phyloP scores from a whole-genome alignment of 495 filamentous ascomycete species.

The Trichodelitschia bisporula region DNA sequence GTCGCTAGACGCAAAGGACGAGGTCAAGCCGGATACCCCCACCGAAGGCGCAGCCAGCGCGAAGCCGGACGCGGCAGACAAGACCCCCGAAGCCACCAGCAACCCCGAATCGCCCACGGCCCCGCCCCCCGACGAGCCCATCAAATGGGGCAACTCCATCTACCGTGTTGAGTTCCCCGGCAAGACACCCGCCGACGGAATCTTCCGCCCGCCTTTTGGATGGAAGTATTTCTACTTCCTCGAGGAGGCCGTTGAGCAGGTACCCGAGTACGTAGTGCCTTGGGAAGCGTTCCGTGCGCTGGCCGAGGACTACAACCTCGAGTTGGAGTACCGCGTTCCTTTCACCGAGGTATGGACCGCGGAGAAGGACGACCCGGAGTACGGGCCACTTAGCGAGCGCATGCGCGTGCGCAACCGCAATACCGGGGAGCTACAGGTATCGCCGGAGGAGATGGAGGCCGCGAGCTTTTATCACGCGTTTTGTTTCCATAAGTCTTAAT shows the following conservation, averaged over 20 bases:
- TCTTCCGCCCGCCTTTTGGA: conserved; percentile 84
- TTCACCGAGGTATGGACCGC: conserved; percentile 81
- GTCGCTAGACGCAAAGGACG: conserved; percentile 5
- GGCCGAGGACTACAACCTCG: conserved; percentile 89
- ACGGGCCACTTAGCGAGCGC: conserved; percentile 67
- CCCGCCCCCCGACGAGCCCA: conserved; percentile 23
- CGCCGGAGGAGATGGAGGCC: conserved; percentile 67
- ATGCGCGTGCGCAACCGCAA: conserved; percentile 71
- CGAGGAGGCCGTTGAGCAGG: conserved; percentile 82
- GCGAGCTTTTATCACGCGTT: conserved; percentile 79
- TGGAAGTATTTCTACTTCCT: conserved; percentile 96
- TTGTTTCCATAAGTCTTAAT: conserved; percentile 76
- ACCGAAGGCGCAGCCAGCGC: not conserved
- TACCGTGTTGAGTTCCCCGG: conserved; percentile 76
- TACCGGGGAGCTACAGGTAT: conserved; percentile 41
- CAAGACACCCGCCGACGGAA: conserved; percentile 47
- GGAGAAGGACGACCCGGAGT: conserved; percentile 53
- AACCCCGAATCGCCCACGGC: conserved; percentile 15
- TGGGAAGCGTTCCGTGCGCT: conserved; percentile 92
- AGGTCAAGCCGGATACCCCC: too few species aligned
- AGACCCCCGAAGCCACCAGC: conserved; percentile 18
- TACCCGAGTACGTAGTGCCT: conserved; percentile 93
- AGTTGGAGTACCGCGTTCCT: conserved; percentile 71
- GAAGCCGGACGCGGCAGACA: conserved; percentile 7
- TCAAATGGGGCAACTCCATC: conserved; percentile 79